Percentiles rank a stretch among this genome's conserved stretches.
Conservation (phyloP, 495 filamentous ascomycete genomes). For the Pyrenula aspistea region DNA sequence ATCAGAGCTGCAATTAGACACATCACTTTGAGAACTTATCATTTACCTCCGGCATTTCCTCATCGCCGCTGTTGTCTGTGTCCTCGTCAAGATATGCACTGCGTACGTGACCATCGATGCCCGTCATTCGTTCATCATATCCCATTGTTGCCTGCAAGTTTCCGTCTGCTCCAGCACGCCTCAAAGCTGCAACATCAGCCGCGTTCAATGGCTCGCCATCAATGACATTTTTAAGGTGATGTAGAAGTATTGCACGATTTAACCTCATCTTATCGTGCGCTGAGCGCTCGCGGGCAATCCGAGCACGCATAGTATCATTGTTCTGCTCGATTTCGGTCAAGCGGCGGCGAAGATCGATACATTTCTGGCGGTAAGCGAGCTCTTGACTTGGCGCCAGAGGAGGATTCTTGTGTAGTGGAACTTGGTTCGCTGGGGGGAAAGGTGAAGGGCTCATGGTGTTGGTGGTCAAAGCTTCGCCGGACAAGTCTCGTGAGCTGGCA, state of each 20-base stretch:
- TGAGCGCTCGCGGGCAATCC: conserved; percentile 67
- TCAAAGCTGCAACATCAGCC: conserved; percentile 21
- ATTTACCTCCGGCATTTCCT: conserved; percentile 3
- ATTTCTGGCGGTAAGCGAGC: conserved; percentile 92
- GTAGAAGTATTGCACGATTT: conserved; percentile 80
- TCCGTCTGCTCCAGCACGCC: conserved; percentile 17
- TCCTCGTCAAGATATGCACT: conserved; percentile 12
- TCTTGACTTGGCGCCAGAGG: conserved; percentile 68
- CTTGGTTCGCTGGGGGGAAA: background rate
- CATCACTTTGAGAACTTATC: background rate
- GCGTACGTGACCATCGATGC: conserved; percentile 10
- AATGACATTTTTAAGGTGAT: conserved; percentile 78
- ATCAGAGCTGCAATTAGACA: too few species aligned
- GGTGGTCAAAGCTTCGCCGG: too few species aligned
- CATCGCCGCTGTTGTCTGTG: conserved; percentile 4
- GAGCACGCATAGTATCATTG: conserved; percentile 67
- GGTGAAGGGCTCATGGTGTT: background rate
- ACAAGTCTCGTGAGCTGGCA: too few species aligned
- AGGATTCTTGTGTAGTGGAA: background rate
- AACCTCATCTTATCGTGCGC: conserved; percentile 84
- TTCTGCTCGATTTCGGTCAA: conserved; percentile 81
- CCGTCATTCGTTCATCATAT: conserved; percentile 7
- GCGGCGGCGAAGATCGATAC: conserved; percentile 84
- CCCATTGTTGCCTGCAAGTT: conserved; percentile 19
- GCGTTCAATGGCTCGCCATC: conserved; percentile 32